Evolutionary conservation across 148 eudicot species (phyloP).

Genomic region (Chenopodium berlandieri): DNA sequence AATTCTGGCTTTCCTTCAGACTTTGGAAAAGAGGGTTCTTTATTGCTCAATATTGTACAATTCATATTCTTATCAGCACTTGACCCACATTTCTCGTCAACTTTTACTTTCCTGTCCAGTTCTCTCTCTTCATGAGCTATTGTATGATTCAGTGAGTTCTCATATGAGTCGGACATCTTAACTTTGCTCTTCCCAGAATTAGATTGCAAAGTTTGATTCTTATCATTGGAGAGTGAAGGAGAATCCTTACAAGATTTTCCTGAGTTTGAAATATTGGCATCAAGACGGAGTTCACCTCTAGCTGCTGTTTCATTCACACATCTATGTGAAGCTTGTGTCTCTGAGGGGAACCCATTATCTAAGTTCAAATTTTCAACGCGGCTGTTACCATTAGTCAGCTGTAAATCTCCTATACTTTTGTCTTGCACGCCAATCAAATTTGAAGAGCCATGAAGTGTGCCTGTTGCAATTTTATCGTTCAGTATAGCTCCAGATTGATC

Average conservation of each 20-base stretch:
- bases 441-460: conserved; percentile 27
- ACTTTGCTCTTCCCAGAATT: conserved; percentile 42
- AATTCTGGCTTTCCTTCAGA: conserved; percentile 31
- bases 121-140: conserved; percentile 40
- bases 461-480: conserved; percentile 31
- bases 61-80: conserved; percentile 34
- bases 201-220: conserved; percentile 30
- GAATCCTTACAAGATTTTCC: conserved; percentile 43
- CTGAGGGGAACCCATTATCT: conserved; percentile 26
- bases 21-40: conserved; percentile 26
- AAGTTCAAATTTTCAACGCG: conserved; percentile 26
- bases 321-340: conserved; percentile 35
- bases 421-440: conserved; percentile 30
- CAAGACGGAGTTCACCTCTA: conserved; percentile 29
- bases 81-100: conserved; percentile 39
- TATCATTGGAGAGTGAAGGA: conserved; percentile 47
- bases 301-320: conserved; percentile 30
- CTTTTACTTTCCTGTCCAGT: conserved; percentile 42
- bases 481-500: conserved; percentile 31
- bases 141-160: conserved; percentile 30
- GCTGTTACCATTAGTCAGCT: conserved; percentile 26
- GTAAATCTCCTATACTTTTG: conserved; percentile 26
- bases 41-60: conserved; percentile 29
- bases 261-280: conserved; percentile 24
- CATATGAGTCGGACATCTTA: conserved; percentile 41